These are phyloP conservation scores for Blastobotrys malaysiensis DNA, from an alignment of 1,139 yeast genomes.

Conservation along the genomic window DNA sequence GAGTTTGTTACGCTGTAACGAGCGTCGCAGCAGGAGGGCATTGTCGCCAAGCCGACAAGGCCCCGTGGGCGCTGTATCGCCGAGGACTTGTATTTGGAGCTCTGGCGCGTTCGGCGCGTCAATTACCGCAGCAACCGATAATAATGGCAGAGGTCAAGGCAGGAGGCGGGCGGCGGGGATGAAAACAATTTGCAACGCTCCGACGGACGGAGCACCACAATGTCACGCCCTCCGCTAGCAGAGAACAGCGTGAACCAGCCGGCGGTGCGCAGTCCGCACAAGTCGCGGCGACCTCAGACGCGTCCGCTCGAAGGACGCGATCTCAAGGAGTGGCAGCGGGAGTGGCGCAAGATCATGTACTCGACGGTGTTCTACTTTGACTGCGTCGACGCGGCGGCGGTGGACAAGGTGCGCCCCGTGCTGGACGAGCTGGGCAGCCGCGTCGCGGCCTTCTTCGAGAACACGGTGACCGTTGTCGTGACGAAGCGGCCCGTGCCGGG, in stretches of 20 bases:
- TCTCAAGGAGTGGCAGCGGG: constrained; percentile 57
- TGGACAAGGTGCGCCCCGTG: constrained; percentile 44
- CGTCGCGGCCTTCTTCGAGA: constrained; percentile 70
- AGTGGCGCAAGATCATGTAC: constrained; percentile 75
- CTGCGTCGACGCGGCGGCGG: constrained; percentile 49
- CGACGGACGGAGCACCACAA: neutral
- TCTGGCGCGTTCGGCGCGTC: too few relatives aligned
- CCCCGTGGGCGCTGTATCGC: too few relatives aligned
- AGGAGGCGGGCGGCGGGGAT: neutral
- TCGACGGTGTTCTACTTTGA: constrained; percentile 77
- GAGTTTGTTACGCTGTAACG: too few relatives aligned
- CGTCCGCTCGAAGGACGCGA: constrained; percentile 14
- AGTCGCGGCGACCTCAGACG: neutral
- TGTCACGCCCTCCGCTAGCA: constrained; percentile 3
- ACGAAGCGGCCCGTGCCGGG: constrained; percentile 50
- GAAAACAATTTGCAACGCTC: neutral
- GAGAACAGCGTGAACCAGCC: neutral
- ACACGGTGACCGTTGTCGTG: constrained; percentile 73
- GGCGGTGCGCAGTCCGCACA: neutral
- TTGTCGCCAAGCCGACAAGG: too few relatives aligned
- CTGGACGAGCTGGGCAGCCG: constrained; percentile 32
- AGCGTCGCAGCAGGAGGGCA: too few relatives aligned
- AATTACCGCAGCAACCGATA: too few relatives aligned
- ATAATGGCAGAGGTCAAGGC: too few relatives aligned
- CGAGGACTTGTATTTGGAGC: too few relatives aligned